Evolutionary conservation across 768 basidiomycete genomes (phyloP), one percentile per base, ranked within the genome.

Genomic region (Lepiota brunneoincarnata): DNA sequence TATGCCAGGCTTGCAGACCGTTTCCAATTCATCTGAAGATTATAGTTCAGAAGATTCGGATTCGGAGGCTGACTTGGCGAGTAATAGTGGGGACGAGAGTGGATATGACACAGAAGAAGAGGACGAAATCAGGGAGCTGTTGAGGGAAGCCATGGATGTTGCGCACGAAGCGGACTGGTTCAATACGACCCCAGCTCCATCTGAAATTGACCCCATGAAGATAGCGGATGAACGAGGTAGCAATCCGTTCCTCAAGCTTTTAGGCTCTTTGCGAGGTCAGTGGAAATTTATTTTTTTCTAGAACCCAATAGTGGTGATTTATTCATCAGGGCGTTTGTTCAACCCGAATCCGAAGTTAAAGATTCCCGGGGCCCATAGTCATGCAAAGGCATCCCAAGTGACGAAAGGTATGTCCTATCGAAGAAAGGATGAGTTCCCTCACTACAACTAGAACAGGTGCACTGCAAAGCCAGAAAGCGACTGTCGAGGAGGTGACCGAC

Each of bases 211-310:
- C 49, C 73, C 78, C 45, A 75, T 77, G 43, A 64, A 73, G 37
- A 26, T 39, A 14, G 65, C 73, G 11, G 80, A 83, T 20, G 77
- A 80, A 49, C 73, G 77, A 49, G 85, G 84, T 62, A 80, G 76
- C 17, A 93, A 93, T 62, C 87, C 89, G 0, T 91, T 93, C 66
- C 66, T 92, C 61, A 91, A 85, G 64, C 67, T 91, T 34, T 72
- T 93, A 58, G 84, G 85, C 34, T 85, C 87, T 12, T 65, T 93
- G 54, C 77, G 85, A 80, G 91, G 90, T 84, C 51, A 34, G 69
- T 57, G 36, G 17, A 28, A 42, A 40, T 20, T 17, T 35, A n/a
- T 14, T 34, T 37, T 37, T 34, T 48, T 52, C 58, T 49, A 28
- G 34, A 36, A 28, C 43, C 17, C 47, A 36, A 18, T 34, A 45